Conservation (phyloP, 148 eudicot genomes). For the Cornus kousa region DNA sequence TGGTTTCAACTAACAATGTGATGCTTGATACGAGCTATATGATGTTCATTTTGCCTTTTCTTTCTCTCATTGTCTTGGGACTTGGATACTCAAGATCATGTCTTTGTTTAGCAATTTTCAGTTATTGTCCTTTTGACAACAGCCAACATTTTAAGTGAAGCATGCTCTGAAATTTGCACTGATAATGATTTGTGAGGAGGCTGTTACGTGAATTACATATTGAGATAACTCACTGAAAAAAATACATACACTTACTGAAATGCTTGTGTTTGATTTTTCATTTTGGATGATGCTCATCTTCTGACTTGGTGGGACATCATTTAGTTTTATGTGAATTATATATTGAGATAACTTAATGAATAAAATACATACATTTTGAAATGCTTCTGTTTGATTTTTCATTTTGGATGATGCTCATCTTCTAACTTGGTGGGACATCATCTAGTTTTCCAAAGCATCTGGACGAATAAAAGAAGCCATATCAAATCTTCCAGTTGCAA, state of each 20-base stretch:
- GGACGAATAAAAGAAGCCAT: slow-evolving; percentile 73
- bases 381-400: neutral
- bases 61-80: neutral
- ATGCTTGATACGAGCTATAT: neutral
- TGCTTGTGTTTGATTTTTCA: neutral
- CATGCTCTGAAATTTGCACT: neutral
- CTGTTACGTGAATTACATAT: neutral
- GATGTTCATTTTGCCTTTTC: neutral
- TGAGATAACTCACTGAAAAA: too few relatives aligned
- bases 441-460: slow-evolving; percentile 85
- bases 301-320: slow-evolving; percentile 5
- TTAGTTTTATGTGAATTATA: slow-evolving; percentile 46
- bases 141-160: neutral
- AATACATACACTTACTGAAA: neutral
- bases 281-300: neutral
- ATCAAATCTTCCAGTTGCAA: slow-evolving; percentile 72
- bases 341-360: too few relatives aligned
- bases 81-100: neutral
- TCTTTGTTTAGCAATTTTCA: neutral
- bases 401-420: neutral
- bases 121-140: neutral
- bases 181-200: neutral
- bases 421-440: neutral
- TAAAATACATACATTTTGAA: neutral
- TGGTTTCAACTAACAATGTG: neutral